Percentiles rank a stretch among this genome's conserved stretches.
Conservation (phyloP, 306 rosid genomes). For the Heteromeles arbutifolia region DNA sequence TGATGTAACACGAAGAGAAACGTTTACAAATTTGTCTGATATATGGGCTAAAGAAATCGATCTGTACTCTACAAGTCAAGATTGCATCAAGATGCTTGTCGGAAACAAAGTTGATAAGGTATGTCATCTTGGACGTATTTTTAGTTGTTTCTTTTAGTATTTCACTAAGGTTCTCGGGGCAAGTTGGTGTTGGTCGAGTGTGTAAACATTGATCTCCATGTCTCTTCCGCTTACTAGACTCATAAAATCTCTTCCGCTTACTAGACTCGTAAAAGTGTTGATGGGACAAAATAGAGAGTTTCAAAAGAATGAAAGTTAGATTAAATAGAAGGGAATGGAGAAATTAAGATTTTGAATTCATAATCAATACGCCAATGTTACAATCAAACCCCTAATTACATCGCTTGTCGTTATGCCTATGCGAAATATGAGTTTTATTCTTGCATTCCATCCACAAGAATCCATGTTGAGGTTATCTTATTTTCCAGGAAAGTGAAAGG, state of each 20-base stretch:
- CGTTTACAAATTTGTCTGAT: constrained; percentile 73
- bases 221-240: background rate
- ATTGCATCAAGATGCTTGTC: constrained; percentile 78
- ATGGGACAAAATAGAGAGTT: background rate
- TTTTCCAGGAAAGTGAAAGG: constrained; percentile 65
- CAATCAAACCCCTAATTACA: background rate
- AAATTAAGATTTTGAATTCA: background rate
- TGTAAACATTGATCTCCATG: background rate
- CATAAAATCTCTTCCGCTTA: too few relatives aligned
- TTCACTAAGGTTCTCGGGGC: background rate
- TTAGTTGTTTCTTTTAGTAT: background rate
- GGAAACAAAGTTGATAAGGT: constrained; percentile 82
- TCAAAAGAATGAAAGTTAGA: background rate
- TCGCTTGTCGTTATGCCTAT: background rate
- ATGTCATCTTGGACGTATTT: background rate
- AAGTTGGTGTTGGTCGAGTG: background rate
- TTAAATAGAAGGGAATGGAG: background rate
- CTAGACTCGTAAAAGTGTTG: background rate
- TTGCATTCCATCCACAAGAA: background rate
- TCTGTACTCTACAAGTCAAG: constrained; percentile 67
- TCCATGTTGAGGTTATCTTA: background rate
- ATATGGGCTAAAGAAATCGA: constrained; percentile 86
- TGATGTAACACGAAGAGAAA: constrained; percentile 60
- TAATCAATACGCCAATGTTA: background rate
- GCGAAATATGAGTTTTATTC: background rate